phyloP scores from a whole-genome alignment of 2,329 filamentous ascomycete genomes.

The Pyrenochaeta sp. region DNA sequence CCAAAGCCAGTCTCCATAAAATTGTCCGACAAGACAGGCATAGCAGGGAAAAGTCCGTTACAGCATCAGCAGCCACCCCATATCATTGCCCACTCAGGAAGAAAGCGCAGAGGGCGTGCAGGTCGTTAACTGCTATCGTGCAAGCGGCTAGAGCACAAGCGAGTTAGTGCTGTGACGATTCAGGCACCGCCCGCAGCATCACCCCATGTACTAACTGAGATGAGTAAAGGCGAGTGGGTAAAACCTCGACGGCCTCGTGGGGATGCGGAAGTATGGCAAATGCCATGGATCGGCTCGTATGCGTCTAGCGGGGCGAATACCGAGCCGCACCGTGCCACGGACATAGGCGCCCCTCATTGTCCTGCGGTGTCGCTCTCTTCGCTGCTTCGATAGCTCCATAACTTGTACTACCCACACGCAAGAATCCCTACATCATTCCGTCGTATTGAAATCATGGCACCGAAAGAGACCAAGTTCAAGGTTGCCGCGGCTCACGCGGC shows the following conservation, averaged over 20 bases:
- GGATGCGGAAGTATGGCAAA: not conserved
- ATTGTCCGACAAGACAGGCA: not conserved
- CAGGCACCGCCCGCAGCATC: not conserved
- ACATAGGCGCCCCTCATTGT: not conserved
- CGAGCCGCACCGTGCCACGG: not conserved
- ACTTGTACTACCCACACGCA: not conserved
- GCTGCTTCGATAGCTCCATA: not conserved
- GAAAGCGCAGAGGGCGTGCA: not conserved
- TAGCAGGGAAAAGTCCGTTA: not conserved
- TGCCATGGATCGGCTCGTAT: slow-evolving; percentile 1
- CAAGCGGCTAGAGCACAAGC: not conserved
- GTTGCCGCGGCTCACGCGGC: slow-evolving; percentile 50
- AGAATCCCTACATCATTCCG: not conserved
- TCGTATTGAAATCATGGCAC: slow-evolving; percentile 19
- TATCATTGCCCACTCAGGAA: not conserved
- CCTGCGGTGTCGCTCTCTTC: not conserved
- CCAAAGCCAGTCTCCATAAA: not conserved
- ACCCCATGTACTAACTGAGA: not conserved
- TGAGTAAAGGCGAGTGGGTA: not conserved
- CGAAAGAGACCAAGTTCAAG: slow-evolving; percentile 41
- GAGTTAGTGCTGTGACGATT: not conserved
- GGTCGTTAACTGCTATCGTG: not conserved
- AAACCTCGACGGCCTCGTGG: not conserved
- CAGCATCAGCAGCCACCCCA: not conserved
- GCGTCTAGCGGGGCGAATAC: not conserved